Percentiles rank a stretch among this genome's conserved stretches.
These are phyloP conservation scores for Fusarium oxysporum DNA, from an alignment of 2,329 filamentous ascomycete genomes.

Conservation along the genomic window DNA sequence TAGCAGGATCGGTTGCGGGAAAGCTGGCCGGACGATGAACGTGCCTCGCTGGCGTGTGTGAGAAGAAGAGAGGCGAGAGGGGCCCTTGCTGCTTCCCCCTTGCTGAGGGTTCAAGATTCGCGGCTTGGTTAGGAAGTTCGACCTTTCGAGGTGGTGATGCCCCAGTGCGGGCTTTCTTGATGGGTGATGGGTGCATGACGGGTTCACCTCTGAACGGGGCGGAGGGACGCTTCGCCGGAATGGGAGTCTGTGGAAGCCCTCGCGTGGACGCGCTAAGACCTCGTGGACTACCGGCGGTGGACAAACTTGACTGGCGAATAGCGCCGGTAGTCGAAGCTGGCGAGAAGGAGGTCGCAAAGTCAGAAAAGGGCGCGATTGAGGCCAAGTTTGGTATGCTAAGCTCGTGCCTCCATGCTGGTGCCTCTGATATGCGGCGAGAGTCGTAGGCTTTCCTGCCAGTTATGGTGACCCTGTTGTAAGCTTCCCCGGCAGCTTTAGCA, in stretches of 20 bases:
- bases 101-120: slow-evolving; percentile 41
- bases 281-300: slow-evolving; percentile 29
- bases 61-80: slow-evolving; percentile 66
- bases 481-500: slow-evolving; percentile 15
- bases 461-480: slow-evolving; percentile 25
- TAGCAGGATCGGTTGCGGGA: slow-evolving; percentile 56
- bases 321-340: slow-evolving; percentile 26
- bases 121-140: slow-evolving; percentile 52
- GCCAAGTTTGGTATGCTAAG: slow-evolving; percentile 36
- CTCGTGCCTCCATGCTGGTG: slow-evolving; percentile 40
- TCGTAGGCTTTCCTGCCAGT: slow-evolving; percentile 29
- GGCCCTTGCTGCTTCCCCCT: slow-evolving; percentile 51
- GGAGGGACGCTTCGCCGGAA: slow-evolving; percentile 44
- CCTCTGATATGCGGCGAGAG: slow-evolving; percentile 19
- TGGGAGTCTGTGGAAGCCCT: slow-evolving; percentile 33
- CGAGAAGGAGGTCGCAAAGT: slow-evolving; percentile 14
- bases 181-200: slow-evolving; percentile 51
- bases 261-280: slow-evolving; percentile 25
- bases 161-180: slow-evolving; percentile 62
- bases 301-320: slow-evolving; percentile 39
- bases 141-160: slow-evolving; percentile 59
- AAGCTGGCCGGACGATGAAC: slow-evolving; percentile 53
- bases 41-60: slow-evolving; percentile 55
- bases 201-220: slow-evolving; percentile 37
- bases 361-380: slow-evolving; percentile 30